Evolutionary conservation across 306 rosid species (phyloP).

Genomic region (Hylodesmum podocarpum): DNA sequence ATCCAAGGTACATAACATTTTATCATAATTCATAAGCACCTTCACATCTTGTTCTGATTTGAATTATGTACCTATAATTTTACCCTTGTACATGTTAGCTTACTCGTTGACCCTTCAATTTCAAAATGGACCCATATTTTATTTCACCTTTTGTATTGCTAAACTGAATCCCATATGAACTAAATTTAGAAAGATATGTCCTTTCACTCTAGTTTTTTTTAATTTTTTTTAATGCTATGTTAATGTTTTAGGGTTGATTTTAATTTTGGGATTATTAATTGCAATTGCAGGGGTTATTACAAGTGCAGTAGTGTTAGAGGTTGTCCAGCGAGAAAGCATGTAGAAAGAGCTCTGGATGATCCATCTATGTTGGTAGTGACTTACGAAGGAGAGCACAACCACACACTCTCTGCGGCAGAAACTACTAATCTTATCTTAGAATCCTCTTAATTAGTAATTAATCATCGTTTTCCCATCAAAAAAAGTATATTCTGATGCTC

Average conservation of each 20-base stretch:
- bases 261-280: neutral
- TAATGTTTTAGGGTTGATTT: neutral
- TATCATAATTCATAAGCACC: neutral
- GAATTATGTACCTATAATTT: neutral
- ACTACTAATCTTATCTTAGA: slow-evolving; percentile 71
- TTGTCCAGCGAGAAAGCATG: slow-evolving; percentile 89
- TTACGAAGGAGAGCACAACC: slow-evolving; percentile 89
- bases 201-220: neutral
- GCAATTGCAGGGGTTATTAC: slow-evolving; percentile 73
- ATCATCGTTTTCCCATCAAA: neutral
- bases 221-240: neutral
- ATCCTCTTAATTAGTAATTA: slow-evolving; percentile 43
- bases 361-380: slow-evolving; percentile 81
- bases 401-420: slow-evolving; percentile 57
- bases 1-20: slow-evolving; percentile 60
- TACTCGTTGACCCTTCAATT: neutral
- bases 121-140: neutral
- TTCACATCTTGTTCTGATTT: neutral
- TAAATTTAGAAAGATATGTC: slow-evolving; percentile 2
- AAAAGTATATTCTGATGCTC: neutral
- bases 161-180: neutral
- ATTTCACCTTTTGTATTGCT: neutral
- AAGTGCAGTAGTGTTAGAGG: slow-evolving; percentile 94
- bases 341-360: slow-evolving; percentile 85
- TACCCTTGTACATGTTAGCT: neutral